Percentiles rank a stretch among this genome's conserved stretches.
Conservation (phyloP, 768 basidiomycete genomes). For the Lactifluus piperatus region DNA sequence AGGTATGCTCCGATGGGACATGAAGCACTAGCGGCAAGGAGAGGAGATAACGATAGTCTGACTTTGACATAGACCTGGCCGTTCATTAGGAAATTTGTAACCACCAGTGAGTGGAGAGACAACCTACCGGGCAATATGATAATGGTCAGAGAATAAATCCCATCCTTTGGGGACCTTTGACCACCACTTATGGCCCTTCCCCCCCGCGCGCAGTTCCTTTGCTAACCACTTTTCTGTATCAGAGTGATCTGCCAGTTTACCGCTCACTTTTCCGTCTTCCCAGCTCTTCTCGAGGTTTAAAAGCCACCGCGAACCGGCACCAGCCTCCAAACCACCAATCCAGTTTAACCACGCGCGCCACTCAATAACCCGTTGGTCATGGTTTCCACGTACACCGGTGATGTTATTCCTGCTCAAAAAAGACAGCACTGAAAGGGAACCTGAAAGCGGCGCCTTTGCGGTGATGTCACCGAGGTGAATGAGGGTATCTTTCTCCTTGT, state of each 20-base stretch:
- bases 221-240: conserved; percentile 34
- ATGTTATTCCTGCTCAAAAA: conserved; percentile 58
- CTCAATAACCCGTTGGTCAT: conserved; percentile 86
- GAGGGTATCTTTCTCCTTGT: conserved; percentile 53
- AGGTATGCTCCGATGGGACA: conserved; percentile 63
- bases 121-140: conserved; percentile 55
- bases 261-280: conserved; percentile 26
- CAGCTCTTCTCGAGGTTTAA: conserved; percentile 38
- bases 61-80: conserved; percentile 42
- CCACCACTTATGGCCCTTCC: conserved; percentile 25
- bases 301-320: conserved; percentile 46
- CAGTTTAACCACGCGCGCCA: conserved; percentile 86
- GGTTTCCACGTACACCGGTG: conserved; percentile 85
- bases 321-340: conserved; percentile 42
- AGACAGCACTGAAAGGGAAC: conserved; percentile 53
- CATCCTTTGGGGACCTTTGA: conserved; percentile 40
- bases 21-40: conserved; percentile 69
- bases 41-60: conserved; percentile 63
- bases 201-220: background rate
- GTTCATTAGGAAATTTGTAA: conserved; percentile 1
- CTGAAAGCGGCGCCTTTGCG: conserved; percentile 52
- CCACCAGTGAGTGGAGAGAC: background rate
- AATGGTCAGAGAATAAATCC: conserved; percentile 71
- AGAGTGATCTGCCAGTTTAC: conserved; percentile 20
- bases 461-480: conserved; percentile 81